These are phyloP conservation scores for Nelumbo lutea DNA, from an alignment of 164 flowering plant species.

Conservation along the genomic window DNA sequence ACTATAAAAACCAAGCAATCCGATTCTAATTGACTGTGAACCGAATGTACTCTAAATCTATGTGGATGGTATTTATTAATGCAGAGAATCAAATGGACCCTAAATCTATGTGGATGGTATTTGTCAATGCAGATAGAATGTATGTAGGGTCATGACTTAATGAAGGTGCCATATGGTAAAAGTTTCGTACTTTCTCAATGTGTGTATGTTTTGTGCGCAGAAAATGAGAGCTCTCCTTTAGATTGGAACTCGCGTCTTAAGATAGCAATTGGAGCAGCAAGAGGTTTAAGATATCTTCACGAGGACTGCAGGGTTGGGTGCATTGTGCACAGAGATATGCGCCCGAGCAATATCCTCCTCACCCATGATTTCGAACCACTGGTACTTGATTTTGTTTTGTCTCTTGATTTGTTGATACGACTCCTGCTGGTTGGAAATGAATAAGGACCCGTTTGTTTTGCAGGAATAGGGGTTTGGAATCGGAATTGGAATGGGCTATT, in stretches of 20 bases:
- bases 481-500: no score
- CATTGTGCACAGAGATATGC: conserved; percentile 74
- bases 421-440: no score
- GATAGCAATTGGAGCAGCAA: conserved; percentile 80
- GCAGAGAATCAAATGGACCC: no score
- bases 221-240: conserved; percentile 27
- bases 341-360: conserved; percentile 77
- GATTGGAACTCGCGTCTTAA: conserved; percentile 60
- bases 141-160: not conserved
- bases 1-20: no score
- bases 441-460: no score
- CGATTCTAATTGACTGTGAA: no score
- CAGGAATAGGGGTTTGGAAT: no score
- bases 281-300: conserved; percentile 89
- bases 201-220: conserved; percentile 24
- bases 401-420: no score
- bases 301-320: conserved; percentile 98
- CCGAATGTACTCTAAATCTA: no score
- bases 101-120: no score
- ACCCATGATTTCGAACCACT: conserved; percentile 91
- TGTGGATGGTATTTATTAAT: no score
- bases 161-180: not conserved
- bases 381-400: conserved; percentile 26
- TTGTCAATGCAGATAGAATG: no score
- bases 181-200: not conserved